Percentiles rank a stretch among this genome's conserved stretches.
Evolutionary conservation across 2,329 filamentous ascomycete genomes (phyloP).

Genomic region (Talaromyces piceae): DNA sequence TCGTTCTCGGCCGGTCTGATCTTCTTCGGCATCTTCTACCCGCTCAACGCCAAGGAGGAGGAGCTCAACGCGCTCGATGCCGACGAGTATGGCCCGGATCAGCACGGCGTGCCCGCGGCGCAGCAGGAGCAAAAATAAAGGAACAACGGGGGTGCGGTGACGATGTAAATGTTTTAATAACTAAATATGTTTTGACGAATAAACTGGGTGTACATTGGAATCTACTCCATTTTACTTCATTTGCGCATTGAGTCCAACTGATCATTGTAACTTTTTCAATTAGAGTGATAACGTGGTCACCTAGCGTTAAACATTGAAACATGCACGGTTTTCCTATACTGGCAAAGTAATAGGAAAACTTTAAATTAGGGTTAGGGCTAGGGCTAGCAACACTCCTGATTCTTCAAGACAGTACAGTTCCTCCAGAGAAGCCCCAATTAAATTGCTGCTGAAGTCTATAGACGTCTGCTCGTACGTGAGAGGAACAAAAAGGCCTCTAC

Average conservation of each 20-base stretch:
- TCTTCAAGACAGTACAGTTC: too few species aligned
- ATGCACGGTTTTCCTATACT: background rate
- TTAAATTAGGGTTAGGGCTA: background rate
- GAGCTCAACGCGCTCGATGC: conserved; percentile 44
- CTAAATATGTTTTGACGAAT: background rate
- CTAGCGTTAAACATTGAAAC: too few species aligned
- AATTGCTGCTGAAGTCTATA: too few species aligned
- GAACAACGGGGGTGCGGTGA: background rate
- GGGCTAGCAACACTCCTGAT: too few species aligned
- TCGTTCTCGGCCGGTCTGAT: conserved; percentile 32
- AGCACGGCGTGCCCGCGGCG: background rate
- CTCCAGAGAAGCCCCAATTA: too few species aligned
- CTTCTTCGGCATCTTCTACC: conserved; percentile 48
- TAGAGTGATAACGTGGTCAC: too few species aligned
- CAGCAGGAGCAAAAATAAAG: background rate
- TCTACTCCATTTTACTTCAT: too few species aligned
- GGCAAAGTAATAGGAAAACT: background rate
- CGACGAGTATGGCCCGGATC: conserved; percentile 15
- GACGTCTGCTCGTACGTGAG: background rate
- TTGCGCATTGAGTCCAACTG: too few species aligned
- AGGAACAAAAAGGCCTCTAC: background rate
- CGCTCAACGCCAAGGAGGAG: conserved; percentile 44
- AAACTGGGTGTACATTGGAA: background rate
- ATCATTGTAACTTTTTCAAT: too few species aligned
- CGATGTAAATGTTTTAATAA: background rate